Evolutionary conservation across 305 asterid species (phyloP), one percentile per base, ranked within the genome.

Genomic region (Fraxinus platypoda): DNA sequence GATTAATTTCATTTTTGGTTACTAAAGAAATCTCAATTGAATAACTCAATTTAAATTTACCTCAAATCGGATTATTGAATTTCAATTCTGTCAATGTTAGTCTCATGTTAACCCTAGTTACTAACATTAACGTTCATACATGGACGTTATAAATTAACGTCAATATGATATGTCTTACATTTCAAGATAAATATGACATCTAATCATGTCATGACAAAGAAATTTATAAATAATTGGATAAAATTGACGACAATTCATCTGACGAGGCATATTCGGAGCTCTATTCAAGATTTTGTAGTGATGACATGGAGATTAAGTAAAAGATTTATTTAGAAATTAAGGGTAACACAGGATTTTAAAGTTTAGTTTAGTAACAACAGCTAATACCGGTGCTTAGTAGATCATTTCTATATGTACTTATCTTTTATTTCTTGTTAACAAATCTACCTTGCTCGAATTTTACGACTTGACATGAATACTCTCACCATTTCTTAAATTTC

Each of bases 1-100:
- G 8, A 26, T 66, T 38, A 83, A 79, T 87, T 43, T 83, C 81
- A 78, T 4, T 38, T 38, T 41, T 41, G 52, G 52, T 41, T 41
- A 2, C 9, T 37, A 37, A 37, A 37, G 43, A 37, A 37, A 37
- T 37, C 43, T 37, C 43, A 37, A 37, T 1, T 37, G 43, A 37
- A 37, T 37, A 8, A 35, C 1, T 35, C 41, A 35, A 38, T 38
- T 38, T 38, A 8, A 38, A 38, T 38, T 41, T 41, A 41, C 3
- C 49, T 9, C 49, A 30, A 41, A 41, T 41, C 17, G 11, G 17
- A 41, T 41, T 41, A 43, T 43, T 43, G 54, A 43, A 43, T 43
- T 43, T 43, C 54, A 43, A 12, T 43, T 43, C 5, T 12, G 3
- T 43, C 54, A 0, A 12, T 43, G 17, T 43, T 43, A 43, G 54